Evolutionary conservation across 352 stramenopile genomes (phyloP).

Genomic region (Pythium rishiriense): DNA sequence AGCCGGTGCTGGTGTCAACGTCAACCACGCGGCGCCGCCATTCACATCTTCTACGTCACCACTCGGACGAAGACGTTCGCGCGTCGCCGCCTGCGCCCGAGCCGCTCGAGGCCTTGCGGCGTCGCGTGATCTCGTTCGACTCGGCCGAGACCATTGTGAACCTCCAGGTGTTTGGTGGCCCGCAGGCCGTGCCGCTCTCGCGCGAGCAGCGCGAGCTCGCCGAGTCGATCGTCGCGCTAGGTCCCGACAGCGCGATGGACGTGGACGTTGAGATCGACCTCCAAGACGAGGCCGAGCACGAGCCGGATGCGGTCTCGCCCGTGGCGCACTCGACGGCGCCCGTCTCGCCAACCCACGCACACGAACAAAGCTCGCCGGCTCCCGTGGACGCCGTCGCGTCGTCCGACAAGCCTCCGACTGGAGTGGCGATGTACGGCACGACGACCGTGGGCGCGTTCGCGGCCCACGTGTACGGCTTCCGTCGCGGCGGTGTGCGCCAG

Average conservation of each 20-base stretch:
- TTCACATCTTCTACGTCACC: slow-evolving; percentile 1
- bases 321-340: neutral
- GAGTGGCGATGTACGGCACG: slow-evolving; percentile 60
- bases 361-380: neutral
- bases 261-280: neutral
- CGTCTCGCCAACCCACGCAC: neutral
- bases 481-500: slow-evolving; percentile 72
- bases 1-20: too few species aligned
- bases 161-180: slow-evolving; percentile 38
- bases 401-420: neutral
- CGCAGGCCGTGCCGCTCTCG: slow-evolving; percentile 32
- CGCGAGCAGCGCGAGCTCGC: slow-evolving; percentile 68
- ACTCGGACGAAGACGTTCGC: slow-evolving; percentile 15
- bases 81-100: slow-evolving; percentile 27
- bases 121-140: slow-evolving; percentile 76
- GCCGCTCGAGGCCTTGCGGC: slow-evolving; percentile 57
- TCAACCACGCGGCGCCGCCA: too few species aligned
- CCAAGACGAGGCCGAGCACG: slow-evolving; percentile 24
- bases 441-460: slow-evolving; percentile 83
- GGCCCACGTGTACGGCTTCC: slow-evolving; percentile 83
- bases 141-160: slow-evolving; percentile 76
- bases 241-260: slow-evolving; percentile 42
- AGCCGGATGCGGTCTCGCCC: slow-evolving; percentile 23
- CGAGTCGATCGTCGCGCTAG: slow-evolving; percentile 74
- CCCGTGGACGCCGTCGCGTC: neutral